A percentile compares a stretch with the other conserved stretches of the same genome.
phyloP scores from a whole-genome alignment of 768 basidiomycete genomes.

The Rubroboletus pulcherrimus region DNA sequence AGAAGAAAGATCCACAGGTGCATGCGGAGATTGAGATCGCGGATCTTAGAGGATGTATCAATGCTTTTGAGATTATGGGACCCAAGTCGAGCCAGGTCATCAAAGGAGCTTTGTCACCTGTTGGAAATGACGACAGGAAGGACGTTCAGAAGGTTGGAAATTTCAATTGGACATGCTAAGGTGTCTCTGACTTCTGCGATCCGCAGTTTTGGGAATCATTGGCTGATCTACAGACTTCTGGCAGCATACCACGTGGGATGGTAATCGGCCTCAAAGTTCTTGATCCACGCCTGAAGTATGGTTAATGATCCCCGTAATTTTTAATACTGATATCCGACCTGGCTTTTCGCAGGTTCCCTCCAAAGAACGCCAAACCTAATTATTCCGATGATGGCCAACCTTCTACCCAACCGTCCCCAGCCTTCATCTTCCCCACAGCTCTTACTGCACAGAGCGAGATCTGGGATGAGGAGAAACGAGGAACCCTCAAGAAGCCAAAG shows the following conservation, averaged over 20 bases:
- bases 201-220: constrained; percentile 54
- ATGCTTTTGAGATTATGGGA: constrained; percentile 88
- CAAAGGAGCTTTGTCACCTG: constrained; percentile 56
- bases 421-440: constrained; percentile 48
- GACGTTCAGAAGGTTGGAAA: constrained; percentile 56
- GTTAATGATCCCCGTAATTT: background rate
- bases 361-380: constrained; percentile 60
- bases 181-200: constrained; percentile 1
- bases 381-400: constrained; percentile 25
- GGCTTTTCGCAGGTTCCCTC: constrained; percentile 63
- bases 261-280: constrained; percentile 74
- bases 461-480: constrained; percentile 63
- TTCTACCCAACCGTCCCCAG: constrained; percentile 25
- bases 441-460: constrained; percentile 62
- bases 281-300: constrained; percentile 85
- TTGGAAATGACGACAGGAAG: constrained; percentile 42
- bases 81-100: constrained; percentile 76
- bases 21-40: constrained; percentile 54
- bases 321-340: background rate
- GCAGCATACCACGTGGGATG: constrained; percentile 68
- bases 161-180: background rate
- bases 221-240: constrained; percentile 57
- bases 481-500: constrained; percentile 52
- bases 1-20: constrained; percentile 18
- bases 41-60: constrained; percentile 68